These are phyloP conservation scores for Nothophoma quercina DNA, from an alignment of 2,329 filamentous ascomycete genomes.

Conservation along the genomic window DNA sequence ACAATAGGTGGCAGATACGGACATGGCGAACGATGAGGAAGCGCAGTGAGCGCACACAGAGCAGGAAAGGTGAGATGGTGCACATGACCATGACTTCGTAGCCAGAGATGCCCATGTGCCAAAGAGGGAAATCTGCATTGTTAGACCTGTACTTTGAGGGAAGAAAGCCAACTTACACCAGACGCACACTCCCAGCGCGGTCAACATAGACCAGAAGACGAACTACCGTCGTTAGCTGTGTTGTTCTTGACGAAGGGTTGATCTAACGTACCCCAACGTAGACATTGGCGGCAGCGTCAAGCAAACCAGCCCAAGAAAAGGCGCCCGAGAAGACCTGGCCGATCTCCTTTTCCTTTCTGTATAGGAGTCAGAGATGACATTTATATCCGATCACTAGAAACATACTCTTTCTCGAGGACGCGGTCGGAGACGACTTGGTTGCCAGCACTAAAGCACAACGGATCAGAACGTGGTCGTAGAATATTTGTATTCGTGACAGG, in stretches of 20 bases:
- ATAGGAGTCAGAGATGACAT: constrained; percentile 29
- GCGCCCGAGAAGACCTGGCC: constrained; percentile 72
- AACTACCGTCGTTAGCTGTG: constrained; percentile 64
- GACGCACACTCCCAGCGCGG: constrained; percentile 84
- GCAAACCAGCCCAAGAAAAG: constrained; percentile 76
- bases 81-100: constrained; percentile 91
- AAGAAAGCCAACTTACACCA: constrained; percentile 98
- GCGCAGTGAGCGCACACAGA: constrained; percentile 75
- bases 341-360: constrained; percentile 77
- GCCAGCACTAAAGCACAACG: constrained; percentile 54
- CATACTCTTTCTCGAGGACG: constrained; percentile 77
- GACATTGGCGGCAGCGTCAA: constrained; percentile 86
- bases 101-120: constrained; percentile 98
- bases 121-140: constrained; percentile 83
- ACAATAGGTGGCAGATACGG: constrained; percentile 76
- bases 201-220: constrained; percentile 94
- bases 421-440: constrained; percentile 52
- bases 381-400: constrained; percentile 3
- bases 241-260: background rate
- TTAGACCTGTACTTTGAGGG: too few relatives aligned
- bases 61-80: constrained; percentile 80
- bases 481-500: constrained; percentile 47
- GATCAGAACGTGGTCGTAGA: constrained; percentile 47
- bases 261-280: constrained; percentile 79
- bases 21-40: constrained; percentile 72